Base-by-base conservation (phyloP, 1,139 yeast species). In the Suhomyces bolitotheri region DNA sequence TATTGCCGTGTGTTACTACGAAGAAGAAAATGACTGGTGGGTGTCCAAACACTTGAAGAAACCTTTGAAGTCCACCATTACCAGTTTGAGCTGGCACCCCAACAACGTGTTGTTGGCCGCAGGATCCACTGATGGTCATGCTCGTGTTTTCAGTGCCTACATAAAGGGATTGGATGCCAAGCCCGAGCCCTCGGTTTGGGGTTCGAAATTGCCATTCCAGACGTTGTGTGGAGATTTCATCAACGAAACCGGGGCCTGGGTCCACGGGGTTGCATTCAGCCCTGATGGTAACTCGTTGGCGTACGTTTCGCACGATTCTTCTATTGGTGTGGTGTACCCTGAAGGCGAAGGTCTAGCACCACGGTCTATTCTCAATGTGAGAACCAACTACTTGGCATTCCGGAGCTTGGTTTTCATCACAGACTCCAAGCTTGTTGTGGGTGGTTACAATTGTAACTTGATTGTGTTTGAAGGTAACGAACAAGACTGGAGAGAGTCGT, bases 21-120 rank as follows among this genome's bases (percentile, higher is more conserved):
- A 94, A 61, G 85, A 76, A 45, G 97, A 90, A 54, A 92, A 92
- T 60, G 96, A 94, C 59, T 94, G 99, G 99, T 94, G 99, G 99
- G 90, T 92, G 34, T 88, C 97, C 14, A 92, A 90, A 64, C 98
- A 92, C 65, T 79, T 94, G 64, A 89, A 89, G 71, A 88, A 87
- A 63, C 97, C 97, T 12, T 73, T 90, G 50, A 83, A 85, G 57
- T 86, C 96, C 8, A 88, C 97, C 27, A 76, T 92, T 49, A 75
- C 92, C 47, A 75, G 86, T 28, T 73, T 92, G 36, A 84, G 83
- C 43, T 94, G 99, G 99, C 98, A 94, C 59, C 92, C 90, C 40
- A 94, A 94, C 62, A 84, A 83, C 49, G 95, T 92, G 13, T 70
- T 94, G 43, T 70, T 94, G 45, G 95, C 95, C 3, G 75, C 86